phyloP scores from a whole-genome alignment of 352 stramenopile genomes.

The Chrysophaeum taylorii region DNA sequence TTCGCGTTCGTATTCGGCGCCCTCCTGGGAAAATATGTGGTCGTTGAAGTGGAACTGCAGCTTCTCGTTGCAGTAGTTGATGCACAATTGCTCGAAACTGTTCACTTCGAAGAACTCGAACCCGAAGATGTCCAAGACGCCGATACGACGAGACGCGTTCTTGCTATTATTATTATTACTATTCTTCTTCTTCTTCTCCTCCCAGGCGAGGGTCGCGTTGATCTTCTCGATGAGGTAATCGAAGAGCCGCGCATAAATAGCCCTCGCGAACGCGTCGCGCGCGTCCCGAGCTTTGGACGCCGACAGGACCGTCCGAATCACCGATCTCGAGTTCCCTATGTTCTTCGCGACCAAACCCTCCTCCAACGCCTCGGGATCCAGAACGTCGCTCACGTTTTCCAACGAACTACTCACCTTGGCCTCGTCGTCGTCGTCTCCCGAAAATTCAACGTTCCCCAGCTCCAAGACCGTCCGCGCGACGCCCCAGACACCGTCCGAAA shows the following conservation, averaged over 20 bases:
- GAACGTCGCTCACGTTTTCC: neutral
- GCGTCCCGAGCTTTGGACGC: constrained; percentile 18
- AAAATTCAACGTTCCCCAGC: constrained; percentile 61
- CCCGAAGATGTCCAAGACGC: constrained; percentile 69
- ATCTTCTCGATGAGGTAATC: constrained; percentile 73
- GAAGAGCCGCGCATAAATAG: constrained; percentile 73
- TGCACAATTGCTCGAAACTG: constrained; percentile 78
- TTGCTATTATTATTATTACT: constrained; percentile 36
- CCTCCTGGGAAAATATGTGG: constrained; percentile 83
- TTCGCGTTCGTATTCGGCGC: constrained; percentile 92
- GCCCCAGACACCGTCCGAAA: constrained; percentile 67
- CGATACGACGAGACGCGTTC: constrained; percentile 57
- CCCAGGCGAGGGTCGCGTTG: constrained; percentile 60
- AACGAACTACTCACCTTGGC: constrained; percentile 29
- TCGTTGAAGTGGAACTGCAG: constrained; percentile 70
- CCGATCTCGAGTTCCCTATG: constrained; percentile 15
- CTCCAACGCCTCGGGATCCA: neutral
- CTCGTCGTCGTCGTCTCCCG: neutral
- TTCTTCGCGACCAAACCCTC: neutral
- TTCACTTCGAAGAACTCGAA: constrained; percentile 72
- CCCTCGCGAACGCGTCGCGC: constrained; percentile 76
- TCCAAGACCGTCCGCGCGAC: constrained; percentile 61
- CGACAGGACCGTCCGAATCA: constrained; percentile 40
- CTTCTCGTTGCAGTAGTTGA: constrained; percentile 67
- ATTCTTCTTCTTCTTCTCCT: constrained; percentile 27